Conservation (phyloP, 176 grass and related monocot species). For the Carex scoparia region DNA sequence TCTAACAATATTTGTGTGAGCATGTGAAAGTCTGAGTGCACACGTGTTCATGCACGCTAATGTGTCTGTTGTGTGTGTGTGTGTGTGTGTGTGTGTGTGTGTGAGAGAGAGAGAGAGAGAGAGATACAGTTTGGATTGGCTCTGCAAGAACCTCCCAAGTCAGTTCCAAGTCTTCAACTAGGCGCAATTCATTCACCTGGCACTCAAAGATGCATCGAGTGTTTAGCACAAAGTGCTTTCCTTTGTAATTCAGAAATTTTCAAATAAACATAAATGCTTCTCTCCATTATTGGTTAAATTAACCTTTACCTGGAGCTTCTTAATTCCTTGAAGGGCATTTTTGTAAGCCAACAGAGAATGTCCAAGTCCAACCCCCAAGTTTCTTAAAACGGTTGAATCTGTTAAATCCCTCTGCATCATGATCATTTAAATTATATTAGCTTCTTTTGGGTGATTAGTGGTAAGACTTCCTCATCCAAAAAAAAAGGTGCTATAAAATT, state of each 20-base stretch:
- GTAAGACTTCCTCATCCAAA: neutral
- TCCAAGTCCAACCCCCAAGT: conserved; percentile 82
- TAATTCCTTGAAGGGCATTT: conserved; percentile 77
- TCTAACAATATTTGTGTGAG: neutral
- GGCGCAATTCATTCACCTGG: conserved; percentile 64
- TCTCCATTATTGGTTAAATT: neutral
- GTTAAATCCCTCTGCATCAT: conserved; percentile 74
- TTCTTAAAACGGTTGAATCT: conserved; percentile 94
- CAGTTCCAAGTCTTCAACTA: conserved; percentile 76
- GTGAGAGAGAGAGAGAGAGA: neutral
- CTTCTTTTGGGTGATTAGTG: neutral
- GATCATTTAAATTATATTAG: neutral
- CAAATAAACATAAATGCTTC: neutral
- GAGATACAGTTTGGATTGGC: conserved; percentile 71
- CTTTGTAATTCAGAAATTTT: neutral
- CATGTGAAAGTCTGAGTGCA: neutral
- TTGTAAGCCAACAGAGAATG: conserved; percentile 93
- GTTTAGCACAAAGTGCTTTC: neutral
- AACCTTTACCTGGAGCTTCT: conserved; percentile 71
- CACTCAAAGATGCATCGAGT: neutral
- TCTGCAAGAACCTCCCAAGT: conserved; percentile 97
- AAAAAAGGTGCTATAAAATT: neutral
- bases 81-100: neutral
- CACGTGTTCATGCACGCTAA: neutral
- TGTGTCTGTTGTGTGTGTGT: neutral